Conservation (phyloP, 2,329 filamentous ascomycete genomes). For the Ophiostoma fasciatum region DNA sequence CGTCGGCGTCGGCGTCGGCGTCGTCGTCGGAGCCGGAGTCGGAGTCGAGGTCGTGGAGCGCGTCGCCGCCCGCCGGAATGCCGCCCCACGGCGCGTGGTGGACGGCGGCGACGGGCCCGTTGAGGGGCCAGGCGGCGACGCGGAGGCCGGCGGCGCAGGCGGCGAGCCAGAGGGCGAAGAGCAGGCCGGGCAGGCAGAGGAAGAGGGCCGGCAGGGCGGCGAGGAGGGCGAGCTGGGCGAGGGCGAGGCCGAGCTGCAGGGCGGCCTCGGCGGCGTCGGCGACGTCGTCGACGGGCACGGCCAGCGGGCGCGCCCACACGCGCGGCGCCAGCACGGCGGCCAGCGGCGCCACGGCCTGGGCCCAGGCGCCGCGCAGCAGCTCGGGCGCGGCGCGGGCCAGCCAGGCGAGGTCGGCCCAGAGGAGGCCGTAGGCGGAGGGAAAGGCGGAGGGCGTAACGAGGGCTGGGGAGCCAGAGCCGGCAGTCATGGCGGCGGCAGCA, state of each 20-base stretch:
- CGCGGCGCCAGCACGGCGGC: background rate
- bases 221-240: slow-evolving; percentile 16
- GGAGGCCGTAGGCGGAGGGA: background rate
- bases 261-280: slow-evolving; percentile 17
- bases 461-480: too few relatives aligned
- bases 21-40: slow-evolving; percentile 7
- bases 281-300: slow-evolving; percentile 18
- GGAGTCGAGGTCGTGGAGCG: background rate
- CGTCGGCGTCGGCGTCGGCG: slow-evolving; percentile 16
- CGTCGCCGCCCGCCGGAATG: background rate
- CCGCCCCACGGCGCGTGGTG: slow-evolving; percentile 5
- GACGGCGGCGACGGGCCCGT: slow-evolving; percentile 7
- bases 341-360: background rate
- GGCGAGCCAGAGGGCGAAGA: slow-evolving; percentile 17
- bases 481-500: too few relatives aligned
- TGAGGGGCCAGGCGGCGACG: slow-evolving; percentile 17
- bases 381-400: background rate
- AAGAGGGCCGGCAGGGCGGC: slow-evolving; percentile 15
- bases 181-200: slow-evolving; percentile 17
- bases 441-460: too few relatives aligned
- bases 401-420: slow-evolving; percentile 6
- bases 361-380: background rate
- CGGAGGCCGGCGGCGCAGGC: slow-evolving; percentile 13
- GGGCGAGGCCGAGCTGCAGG: slow-evolving; percentile 6
- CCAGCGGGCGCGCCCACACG: background rate